Evolutionary conservation across 192 early-diverging fungal genomes (phyloP).

Genomic region (Spizellomyces sp.): DNA sequence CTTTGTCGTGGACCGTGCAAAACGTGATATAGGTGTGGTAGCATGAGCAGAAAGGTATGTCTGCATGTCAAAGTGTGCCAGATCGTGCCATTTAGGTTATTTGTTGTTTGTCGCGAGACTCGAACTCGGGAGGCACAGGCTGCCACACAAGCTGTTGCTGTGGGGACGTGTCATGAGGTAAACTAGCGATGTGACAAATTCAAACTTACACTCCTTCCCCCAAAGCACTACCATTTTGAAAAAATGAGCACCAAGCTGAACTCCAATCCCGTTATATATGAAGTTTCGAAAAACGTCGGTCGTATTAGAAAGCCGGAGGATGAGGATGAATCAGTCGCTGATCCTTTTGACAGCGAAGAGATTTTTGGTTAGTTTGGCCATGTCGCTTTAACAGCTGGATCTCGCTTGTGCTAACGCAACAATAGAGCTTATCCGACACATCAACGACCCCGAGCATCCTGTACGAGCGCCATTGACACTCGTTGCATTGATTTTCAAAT

Average conservation of each 20-base stretch:
- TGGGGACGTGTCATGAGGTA: too few relatives aligned
- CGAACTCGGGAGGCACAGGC: too few relatives aligned
- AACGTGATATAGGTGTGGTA: neutral
- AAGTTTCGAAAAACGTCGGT: constrained; percentile 46
- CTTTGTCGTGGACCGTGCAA: neutral
- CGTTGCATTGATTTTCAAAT: neutral
- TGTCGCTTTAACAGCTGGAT: too few relatives aligned
- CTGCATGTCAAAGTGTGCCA: too few relatives aligned
- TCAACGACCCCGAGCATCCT: constrained; percentile 99
- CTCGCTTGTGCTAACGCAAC: too few relatives aligned
- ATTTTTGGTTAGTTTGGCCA: constrained; percentile 68
- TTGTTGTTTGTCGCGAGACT: too few relatives aligned
- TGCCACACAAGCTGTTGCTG: too few relatives aligned
- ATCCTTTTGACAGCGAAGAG: constrained; percentile 83
- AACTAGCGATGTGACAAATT: too few relatives aligned
- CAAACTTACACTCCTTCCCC: too few relatives aligned
- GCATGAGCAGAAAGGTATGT: too few relatives aligned
- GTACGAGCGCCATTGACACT: constrained; percentile 15
- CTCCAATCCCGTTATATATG: constrained; percentile 83
- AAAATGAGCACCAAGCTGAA: constrained; percentile 47
- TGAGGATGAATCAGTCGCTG: constrained; percentile 70
- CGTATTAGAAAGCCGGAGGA: constrained; percentile 55
- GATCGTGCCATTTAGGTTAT: too few relatives aligned
- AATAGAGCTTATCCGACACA: constrained; percentile 85
- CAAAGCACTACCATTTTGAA: neutral